A percentile compares a stretch with the other conserved stretches of the same genome.
Conservation (phyloP, 176 grass and related monocot species). For the Echinochloa phyllopogon region DNA sequence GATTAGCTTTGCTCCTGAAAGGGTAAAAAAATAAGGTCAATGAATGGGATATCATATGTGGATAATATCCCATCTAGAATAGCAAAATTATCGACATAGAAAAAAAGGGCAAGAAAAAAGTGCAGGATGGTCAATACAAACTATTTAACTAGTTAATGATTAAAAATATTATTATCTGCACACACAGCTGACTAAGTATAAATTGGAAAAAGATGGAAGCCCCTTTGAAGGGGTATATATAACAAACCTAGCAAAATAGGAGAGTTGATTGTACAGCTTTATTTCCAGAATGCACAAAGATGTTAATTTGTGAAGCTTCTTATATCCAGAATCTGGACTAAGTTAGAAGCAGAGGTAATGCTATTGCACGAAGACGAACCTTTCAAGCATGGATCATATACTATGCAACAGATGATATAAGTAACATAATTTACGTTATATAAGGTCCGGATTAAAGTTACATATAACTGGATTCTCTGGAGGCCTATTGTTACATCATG, state of each 20-base stretch:
- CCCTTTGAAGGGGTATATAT: neutral
- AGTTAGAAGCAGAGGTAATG: neutral
- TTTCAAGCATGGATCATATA: neutral
- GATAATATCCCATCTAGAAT: neutral
- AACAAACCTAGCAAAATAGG: constrained; percentile 1
- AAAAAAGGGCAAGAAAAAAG: neutral
- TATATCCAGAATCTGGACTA: neutral
- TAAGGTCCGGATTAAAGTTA: neutral
- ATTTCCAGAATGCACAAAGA: neutral
- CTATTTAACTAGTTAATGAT: neutral
- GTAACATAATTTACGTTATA: neutral
- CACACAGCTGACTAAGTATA: neutral
- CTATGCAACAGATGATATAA: neutral
- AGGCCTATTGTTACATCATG: neutral
- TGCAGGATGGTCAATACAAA: neutral
- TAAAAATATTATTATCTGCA: neutral
- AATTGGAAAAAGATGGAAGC: constrained; percentile 17
- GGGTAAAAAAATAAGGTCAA: neutral
- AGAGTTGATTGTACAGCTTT: neutral
- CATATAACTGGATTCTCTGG: neutral
- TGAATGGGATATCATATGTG: neutral
- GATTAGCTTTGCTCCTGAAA: constrained; percentile 28
- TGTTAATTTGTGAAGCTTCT: neutral
- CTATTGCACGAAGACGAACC: neutral
- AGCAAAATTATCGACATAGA: neutral